Conservation (phyloP, 441 rosid genomes). For the Eugenia klotzschiana region DNA sequence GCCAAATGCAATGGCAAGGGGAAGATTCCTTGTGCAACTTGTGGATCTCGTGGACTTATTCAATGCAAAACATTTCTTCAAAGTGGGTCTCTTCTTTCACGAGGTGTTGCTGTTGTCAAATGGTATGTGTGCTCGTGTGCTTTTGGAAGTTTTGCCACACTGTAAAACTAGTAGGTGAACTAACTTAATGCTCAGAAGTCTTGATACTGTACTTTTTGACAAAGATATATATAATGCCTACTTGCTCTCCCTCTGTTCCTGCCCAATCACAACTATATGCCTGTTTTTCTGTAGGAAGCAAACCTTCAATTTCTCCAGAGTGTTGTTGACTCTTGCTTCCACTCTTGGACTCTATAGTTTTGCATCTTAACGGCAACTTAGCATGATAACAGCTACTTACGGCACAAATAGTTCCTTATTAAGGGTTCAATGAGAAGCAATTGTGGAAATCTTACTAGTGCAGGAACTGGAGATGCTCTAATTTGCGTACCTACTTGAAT, state of each 20-base stretch:
- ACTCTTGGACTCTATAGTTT: background rate
- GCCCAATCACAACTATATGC: background rate
- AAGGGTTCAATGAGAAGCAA: background rate
- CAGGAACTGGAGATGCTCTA: background rate
- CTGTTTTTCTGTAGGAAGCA: background rate
- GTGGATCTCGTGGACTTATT: constrained; percentile 71
- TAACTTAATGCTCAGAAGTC: background rate
- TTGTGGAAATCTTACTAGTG: background rate
- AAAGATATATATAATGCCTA: background rate
- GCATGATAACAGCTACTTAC: background rate
- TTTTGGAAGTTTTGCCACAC: background rate
- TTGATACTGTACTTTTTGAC: background rate
- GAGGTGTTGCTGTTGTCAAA: constrained; percentile 41
- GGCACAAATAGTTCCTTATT: background rate
- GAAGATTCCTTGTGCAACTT: constrained; percentile 62
- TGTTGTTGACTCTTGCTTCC: background rate
- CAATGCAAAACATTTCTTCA: constrained; percentile 56
- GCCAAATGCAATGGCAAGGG: constrained; percentile 64
- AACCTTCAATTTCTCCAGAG: background rate
- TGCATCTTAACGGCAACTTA: background rate
- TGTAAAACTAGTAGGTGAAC: background rate
- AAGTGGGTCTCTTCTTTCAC: constrained; percentile 57
- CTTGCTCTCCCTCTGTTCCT: background rate
- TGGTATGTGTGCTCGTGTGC: constrained; percentile 29
- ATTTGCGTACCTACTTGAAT: background rate